Conservation (phyloP, 495 filamentous ascomycete species). For the Niebla homalea region DNA sequence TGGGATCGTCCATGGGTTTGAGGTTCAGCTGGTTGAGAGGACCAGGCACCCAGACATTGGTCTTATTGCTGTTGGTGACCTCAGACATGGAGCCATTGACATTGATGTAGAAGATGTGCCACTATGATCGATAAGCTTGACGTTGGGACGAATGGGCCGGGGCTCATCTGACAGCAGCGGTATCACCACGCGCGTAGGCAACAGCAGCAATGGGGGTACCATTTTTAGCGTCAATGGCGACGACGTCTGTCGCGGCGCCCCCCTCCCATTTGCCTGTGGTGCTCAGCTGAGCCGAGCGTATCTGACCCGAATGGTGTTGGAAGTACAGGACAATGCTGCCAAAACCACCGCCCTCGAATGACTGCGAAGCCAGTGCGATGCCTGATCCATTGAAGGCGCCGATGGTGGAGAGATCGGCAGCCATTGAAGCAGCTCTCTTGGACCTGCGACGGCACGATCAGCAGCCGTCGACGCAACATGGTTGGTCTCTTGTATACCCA, state of each 20-base stretch:
- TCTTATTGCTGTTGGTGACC: constrained; percentile 17
- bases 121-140: constrained; percentile 9
- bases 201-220: constrained; percentile 24
- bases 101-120: constrained; percentile 24
- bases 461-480: not conserved
- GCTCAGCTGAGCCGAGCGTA: constrained; percentile 19
- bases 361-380: constrained; percentile 24
- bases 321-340: constrained; percentile 24
- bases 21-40: constrained; percentile 19
- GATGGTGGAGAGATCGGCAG: constrained; percentile 12
- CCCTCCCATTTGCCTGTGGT: constrained; percentile 18
- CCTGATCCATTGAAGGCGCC: constrained; percentile 27
- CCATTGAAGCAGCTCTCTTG: not conserved
- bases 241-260: constrained; percentile 17
- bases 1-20: constrained; percentile 15
- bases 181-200: constrained; percentile 17
- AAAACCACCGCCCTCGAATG: constrained; percentile 15
- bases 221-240: constrained; percentile 25
- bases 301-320: constrained; percentile 22
- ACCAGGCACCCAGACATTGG: constrained; percentile 20
- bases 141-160: not conserved
- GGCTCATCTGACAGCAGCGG: constrained; percentile 8
- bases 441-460: not conserved
- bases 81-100: constrained; percentile 18
- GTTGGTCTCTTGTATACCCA: not conserved